Conservation (phyloP, 768 basidiomycete species). For the Xanthoconium purpureum region DNA sequence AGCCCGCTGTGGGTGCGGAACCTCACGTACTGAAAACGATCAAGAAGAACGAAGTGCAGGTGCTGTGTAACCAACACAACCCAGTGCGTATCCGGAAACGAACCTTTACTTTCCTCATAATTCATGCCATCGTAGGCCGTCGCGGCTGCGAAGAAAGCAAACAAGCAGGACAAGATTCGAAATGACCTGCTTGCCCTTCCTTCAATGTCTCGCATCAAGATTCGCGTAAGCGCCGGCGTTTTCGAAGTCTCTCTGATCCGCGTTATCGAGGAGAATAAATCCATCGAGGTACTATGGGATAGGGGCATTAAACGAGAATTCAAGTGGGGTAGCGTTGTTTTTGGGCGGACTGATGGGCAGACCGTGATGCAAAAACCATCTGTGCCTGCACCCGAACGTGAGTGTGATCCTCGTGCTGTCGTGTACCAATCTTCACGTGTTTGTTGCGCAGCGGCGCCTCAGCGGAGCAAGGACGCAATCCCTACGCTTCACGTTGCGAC, state of each 20-base stretch:
- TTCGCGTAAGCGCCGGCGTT: slow-evolving; percentile 78
- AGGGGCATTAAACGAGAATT: slow-evolving; percentile 69
- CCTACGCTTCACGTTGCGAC: slow-evolving; percentile 23
- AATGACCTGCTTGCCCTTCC: slow-evolving; percentile 68
- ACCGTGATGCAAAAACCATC: slow-evolving; percentile 67
- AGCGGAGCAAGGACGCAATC: slow-evolving; percentile 7
- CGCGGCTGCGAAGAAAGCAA: slow-evolving; percentile 70
- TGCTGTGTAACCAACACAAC: slow-evolving; percentile 86
- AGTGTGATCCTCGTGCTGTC: slow-evolving; percentile 22
- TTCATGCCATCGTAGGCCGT: slow-evolving; percentile 48
- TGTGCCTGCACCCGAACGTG: slow-evolving; percentile 50
- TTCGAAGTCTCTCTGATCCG: slow-evolving; percentile 81
- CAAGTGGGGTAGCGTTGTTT: slow-evolving; percentile 79
- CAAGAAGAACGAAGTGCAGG: slow-evolving; percentile 69
- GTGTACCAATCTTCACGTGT: slow-evolving; percentile 11
- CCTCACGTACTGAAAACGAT: slow-evolving; percentile 57
- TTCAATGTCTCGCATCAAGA: slow-evolving; percentile 73
- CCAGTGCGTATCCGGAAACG: slow-evolving; percentile 55
- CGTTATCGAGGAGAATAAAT: slow-evolving; percentile 64
- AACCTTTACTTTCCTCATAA: background rate
- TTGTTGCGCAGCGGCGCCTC: slow-evolving; percentile 15
- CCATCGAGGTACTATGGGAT: slow-evolving; percentile 83
- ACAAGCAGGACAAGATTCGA: slow-evolving; percentile 71
- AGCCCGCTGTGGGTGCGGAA: slow-evolving; percentile 6
- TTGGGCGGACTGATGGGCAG: slow-evolving; percentile 68